These are phyloP conservation scores for Akanthomyces muscarius DNA, from an alignment of 2,329 filamentous ascomycete species.

Conservation along the genomic window DNA sequence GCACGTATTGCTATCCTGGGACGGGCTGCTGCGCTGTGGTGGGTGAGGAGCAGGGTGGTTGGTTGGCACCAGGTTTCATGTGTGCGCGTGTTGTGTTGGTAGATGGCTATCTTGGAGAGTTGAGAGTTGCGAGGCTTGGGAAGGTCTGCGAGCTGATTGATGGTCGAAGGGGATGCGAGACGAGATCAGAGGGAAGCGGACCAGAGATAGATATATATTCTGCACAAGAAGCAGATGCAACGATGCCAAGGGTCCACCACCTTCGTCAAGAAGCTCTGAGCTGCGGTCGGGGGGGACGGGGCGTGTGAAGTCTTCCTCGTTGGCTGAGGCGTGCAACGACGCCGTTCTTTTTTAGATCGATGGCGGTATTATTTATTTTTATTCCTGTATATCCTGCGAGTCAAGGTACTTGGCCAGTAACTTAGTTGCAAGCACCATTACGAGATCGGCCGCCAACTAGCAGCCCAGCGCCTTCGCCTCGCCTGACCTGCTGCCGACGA, in stretches of 20 bases:
- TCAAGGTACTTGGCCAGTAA: background rate
- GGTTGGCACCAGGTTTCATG: background rate
- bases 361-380: background rate
- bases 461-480: constrained; percentile 16
- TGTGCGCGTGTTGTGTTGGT: background rate
- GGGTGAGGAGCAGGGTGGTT: background rate
- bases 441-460: constrained; percentile 16
- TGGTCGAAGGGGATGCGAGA: background rate
- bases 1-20: constrained; percentile 12
- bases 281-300: background rate
- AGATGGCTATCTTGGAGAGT: background rate
- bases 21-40: background rate
- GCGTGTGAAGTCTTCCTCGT: constrained; percentile 12
- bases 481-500: constrained; percentile 13
- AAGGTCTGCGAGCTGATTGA: background rate
- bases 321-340: constrained; percentile 1
- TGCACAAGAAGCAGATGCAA: constrained; percentile 9
- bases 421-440: background rate
- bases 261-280: constrained; percentile 8
- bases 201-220: constrained; percentile 15
- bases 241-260: constrained; percentile 13
- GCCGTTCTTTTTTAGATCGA: constrained; percentile 11
- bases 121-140: background rate
- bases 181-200: constrained; percentile 7
- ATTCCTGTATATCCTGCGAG: background rate